phyloP scores from a whole-genome alignment of 2,329 filamentous ascomycete species.

The Penicillium brevicompactum region DNA sequence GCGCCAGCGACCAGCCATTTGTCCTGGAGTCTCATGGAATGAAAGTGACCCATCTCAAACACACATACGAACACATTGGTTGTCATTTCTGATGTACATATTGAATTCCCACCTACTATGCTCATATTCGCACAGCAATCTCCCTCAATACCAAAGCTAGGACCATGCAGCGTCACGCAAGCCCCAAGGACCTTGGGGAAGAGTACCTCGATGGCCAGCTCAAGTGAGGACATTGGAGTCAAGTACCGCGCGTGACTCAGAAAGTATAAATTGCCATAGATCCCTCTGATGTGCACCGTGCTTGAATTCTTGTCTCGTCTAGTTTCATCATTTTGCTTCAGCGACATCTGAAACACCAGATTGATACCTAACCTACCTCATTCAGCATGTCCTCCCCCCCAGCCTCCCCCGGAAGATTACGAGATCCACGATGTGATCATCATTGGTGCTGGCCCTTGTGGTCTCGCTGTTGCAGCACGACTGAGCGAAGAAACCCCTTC shows the following conservation, averaged over 20 bases:
- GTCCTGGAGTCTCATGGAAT: too few species aligned
- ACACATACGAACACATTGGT: too few species aligned
- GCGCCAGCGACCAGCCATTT: too few species aligned
- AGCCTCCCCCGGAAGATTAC: not conserved
- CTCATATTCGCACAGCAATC: too few species aligned
- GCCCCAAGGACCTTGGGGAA: slow-evolving; percentile 35
- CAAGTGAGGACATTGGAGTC: slow-evolving; percentile 23
- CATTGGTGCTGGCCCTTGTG: slow-evolving; percentile 73
- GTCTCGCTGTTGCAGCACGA: slow-evolving; percentile 72
- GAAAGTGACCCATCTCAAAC: too few species aligned
- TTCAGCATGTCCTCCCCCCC: slow-evolving; percentile 8
- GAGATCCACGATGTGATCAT: slow-evolving; percentile 64
- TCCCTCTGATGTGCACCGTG: not conserved
- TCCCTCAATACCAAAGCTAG: not conserved
- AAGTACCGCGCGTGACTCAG: not conserved
- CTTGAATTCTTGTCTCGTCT: not conserved
- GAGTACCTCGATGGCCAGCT: slow-evolving; percentile 34
- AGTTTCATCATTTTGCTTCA: not conserved
- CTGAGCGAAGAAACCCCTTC: slow-evolving; percentile 73
- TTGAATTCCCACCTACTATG: too few species aligned
- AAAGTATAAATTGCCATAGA: not conserved
- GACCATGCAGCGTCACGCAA: slow-evolving; percentile 5
- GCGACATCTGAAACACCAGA: not conserved
- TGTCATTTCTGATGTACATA: not conserved
- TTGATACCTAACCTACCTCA: not conserved